Percentiles rank a stretch among this genome's conserved stretches.
phyloP scores from a whole-genome alignment of 176 grass and related monocot species.

The Zea mays region Zm-B73-REFERENCE-NAM-5.0 NC_050103.1:39875501-39876000 shows the following conservation, averaged over 20 bases:
- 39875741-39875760: conserved; percentile 72
- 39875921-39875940: conserved; percentile 56
- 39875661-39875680: conserved; percentile 20
- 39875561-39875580: not conserved
- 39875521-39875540: conserved; percentile 3
- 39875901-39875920: conserved; percentile 60
- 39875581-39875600: not conserved
- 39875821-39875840: conserved; percentile 65
- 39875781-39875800: conserved; percentile 15
- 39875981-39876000: conserved; percentile 37
- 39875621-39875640: not conserved
- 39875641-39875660: conserved; percentile 7
- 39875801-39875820: conserved; percentile 30
- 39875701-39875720: conserved; percentile 30
- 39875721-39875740: conserved; percentile 12
- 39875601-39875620: conserved; percentile 9
- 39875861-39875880: conserved; percentile 57
- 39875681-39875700: conserved; percentile 12
- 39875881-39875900: conserved; percentile 32
- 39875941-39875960: conserved; percentile 60
- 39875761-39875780: conserved; percentile 12
- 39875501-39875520: conserved; percentile 49
- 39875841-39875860: conserved; percentile 73
- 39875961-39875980: conserved; percentile 42
- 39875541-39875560: conserved; percentile 9